Evolutionary conservation across 257 asterid genomes (phyloP).

Genomic region (Solanum sitiens): DNA sequence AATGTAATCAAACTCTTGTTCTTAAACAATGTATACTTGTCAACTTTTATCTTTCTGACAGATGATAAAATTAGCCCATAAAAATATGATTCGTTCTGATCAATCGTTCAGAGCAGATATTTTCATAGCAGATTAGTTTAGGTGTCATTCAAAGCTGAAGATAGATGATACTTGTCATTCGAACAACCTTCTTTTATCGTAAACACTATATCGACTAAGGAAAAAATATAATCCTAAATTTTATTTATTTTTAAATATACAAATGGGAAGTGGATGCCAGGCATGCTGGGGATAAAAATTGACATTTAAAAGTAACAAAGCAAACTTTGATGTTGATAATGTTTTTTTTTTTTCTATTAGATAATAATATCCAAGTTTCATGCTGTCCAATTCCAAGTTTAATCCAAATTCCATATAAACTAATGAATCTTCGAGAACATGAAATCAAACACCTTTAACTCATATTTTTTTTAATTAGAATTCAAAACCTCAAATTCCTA

Average conservation of each 20-base stretch:
- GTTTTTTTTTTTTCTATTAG: background rate
- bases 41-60: background rate
- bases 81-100: background rate
- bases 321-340: background rate
- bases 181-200: no score
- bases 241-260: background rate
- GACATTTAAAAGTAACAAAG: background rate
- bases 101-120: fast-evolving
- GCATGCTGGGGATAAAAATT: background rate
- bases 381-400: background rate
- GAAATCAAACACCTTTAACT: background rate
- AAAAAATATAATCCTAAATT: background rate
- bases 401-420: background rate
- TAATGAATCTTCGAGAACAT: background rate
- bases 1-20: background rate
- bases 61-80: background rate
- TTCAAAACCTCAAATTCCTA: background rate
- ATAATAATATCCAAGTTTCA: background rate
- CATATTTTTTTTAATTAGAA: background rate
- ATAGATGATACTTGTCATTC: fast-evolving
- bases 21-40: background rate
- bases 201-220: fast-evolving
- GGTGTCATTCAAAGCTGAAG: background rate
- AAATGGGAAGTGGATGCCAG: background rate
- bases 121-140: background rate